Evolutionary conservation across 305 asterid genomes (phyloP).

Genomic region (Euphrasia arctica): DNA sequence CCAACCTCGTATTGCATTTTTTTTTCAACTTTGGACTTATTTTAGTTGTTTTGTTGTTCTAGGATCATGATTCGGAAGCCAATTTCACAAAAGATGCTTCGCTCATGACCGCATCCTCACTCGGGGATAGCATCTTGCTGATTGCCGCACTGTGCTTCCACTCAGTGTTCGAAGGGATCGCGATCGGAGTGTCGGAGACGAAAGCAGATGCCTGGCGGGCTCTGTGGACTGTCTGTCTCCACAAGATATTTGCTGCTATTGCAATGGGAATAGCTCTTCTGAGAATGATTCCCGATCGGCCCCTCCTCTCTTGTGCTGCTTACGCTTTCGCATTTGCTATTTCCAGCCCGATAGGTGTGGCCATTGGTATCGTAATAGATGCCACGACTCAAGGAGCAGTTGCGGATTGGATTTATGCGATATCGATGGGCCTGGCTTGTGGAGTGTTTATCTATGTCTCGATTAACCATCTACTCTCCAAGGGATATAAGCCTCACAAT

Average conservation of each 20-base stretch:
- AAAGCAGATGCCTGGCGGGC: slow-evolving; percentile 83
- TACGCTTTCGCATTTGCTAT: slow-evolving; percentile 87
- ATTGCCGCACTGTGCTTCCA: slow-evolving; percentile 83
- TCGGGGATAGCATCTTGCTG: slow-evolving; percentile 67
- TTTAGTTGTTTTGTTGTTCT: slow-evolving; percentile 14
- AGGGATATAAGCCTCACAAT: slow-evolving; percentile 60
- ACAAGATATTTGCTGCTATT: slow-evolving; percentile 87
- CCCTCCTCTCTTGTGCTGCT: slow-evolving; percentile 61
- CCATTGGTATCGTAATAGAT: slow-evolving; percentile 78
- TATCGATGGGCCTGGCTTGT: slow-evolving; percentile 91
- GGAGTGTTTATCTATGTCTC: slow-evolving; percentile 90
- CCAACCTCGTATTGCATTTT: not conserved
- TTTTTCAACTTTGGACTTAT: not conserved
- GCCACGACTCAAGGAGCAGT: slow-evolving; percentile 71
- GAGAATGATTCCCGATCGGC: slow-evolving; percentile 81
- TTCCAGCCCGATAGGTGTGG: slow-evolving; percentile 80
- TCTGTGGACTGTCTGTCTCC: slow-evolving; percentile 82
- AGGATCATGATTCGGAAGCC: slow-evolving; percentile 32
- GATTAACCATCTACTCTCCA: slow-evolving; percentile 70
- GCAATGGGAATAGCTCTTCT: slow-evolving; percentile 98
- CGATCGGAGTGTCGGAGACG: slow-evolving; percentile 85
- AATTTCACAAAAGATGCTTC: slow-evolving; percentile 36
- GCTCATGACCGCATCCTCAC: slow-evolving; percentile 45
- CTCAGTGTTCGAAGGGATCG: slow-evolving; percentile 86
- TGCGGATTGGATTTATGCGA: slow-evolving; percentile 85